Percentiles rank a stretch among this genome's conserved stretches.
These are phyloP conservation scores for Bombardia bombarda DNA, from an alignment of 495 filamentous ascomycete species.

Conservation along the genomic window DNA sequence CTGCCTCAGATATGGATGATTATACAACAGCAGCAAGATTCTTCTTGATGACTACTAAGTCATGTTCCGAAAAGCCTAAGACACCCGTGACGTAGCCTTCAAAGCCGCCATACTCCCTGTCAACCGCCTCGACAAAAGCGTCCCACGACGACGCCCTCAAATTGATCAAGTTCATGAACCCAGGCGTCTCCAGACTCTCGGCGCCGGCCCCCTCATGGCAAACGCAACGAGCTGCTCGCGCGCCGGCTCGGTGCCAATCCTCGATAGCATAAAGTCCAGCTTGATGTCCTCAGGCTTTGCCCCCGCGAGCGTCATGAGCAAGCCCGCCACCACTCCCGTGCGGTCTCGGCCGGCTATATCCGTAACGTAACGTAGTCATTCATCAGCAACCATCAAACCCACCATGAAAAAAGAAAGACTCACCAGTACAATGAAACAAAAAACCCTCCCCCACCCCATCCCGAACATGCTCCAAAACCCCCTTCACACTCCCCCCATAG, in stretches of 20 bases:
- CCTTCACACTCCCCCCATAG: conserved; percentile 26
- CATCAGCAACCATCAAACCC: no score
- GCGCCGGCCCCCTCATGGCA: conserved; percentile 24
- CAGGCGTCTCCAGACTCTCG: conserved; percentile 22
- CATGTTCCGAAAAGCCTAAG: conserved; percentile 32
- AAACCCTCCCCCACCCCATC: conserved; percentile 25
- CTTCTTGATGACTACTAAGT: conserved; percentile 32
- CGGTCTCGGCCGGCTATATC: conserved; percentile 58
- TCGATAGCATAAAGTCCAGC: conserved; percentile 44
- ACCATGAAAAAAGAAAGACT: conserved; percentile 14
- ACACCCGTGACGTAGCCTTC: conserved; percentile 31
- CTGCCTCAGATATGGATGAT: not conserved
- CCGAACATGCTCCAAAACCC: conserved; percentile 29
- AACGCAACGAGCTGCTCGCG: conserved; percentile 33
- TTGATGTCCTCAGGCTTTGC: conserved; percentile 34
- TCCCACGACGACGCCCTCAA: conserved; percentile 27
- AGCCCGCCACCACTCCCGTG: conserved; percentile 52
- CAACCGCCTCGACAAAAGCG: conserved; percentile 29
- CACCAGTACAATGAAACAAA: conserved; percentile 47
- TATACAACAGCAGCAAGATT: conserved; percentile 20
- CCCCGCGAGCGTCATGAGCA: conserved; percentile 49
- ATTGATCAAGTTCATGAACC: conserved; percentile 33
- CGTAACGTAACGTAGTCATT: no score
- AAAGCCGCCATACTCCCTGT: conserved; percentile 33
- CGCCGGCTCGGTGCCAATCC: conserved; percentile 38